phyloP scores from a whole-genome alignment of 148 eudicot genomes.

The Bassia scoparia region DNA sequence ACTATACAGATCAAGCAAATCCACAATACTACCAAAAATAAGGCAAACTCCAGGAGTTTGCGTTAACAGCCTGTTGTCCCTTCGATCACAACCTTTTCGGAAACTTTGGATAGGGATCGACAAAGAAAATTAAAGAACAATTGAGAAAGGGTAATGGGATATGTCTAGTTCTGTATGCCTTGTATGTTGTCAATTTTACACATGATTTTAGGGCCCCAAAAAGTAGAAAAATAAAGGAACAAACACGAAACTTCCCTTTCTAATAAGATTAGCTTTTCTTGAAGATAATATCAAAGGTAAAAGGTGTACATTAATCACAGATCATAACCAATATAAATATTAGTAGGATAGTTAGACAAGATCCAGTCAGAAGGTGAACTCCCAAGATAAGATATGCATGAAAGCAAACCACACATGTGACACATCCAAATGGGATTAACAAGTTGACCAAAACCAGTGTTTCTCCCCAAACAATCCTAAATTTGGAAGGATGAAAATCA shows the following conservation, averaged over 20 bases:
- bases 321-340: constrained; percentile 17
- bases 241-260: background rate
- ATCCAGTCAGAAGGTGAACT: constrained; percentile 29
- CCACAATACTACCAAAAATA: background rate
- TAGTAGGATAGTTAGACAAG: constrained; percentile 16
- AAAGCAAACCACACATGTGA: constrained; percentile 37
- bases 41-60: constrained; percentile 4
- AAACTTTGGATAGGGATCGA: background rate
- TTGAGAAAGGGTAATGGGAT: background rate
- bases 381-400: constrained; percentile 31
- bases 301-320: constrained; percentile 2
- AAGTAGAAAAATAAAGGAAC: background rate
- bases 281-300: constrained; percentile 9
- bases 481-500: constrained; percentile 3
- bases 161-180: background rate
- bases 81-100: background rate
- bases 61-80: background rate
- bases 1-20: background rate
- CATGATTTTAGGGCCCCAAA: background rate
- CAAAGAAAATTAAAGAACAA: background rate
- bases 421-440: constrained; percentile 22
- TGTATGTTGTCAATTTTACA: background rate
- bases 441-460: constrained; percentile 26
- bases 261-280: background rate
- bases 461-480: background rate